phyloP scores from a whole-genome alignment of 2,329 filamentous ascomycete genomes.

The Colletotrichum sp. region DNA sequence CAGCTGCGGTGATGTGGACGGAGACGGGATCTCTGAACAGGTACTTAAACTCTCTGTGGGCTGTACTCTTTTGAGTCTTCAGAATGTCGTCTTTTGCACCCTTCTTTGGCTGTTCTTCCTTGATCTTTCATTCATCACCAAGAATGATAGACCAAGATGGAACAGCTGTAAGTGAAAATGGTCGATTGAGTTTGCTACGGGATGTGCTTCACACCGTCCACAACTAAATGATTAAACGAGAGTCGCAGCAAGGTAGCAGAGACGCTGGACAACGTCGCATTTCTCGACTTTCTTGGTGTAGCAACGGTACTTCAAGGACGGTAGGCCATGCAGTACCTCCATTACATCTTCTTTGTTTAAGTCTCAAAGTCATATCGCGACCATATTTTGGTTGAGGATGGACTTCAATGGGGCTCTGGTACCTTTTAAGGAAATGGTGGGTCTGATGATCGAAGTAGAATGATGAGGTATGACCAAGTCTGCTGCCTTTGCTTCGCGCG shows the following conservation, averaged over 20 bases:
- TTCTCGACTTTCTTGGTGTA: fast-evolving
- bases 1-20: not conserved
- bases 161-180: not conserved
- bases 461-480: not conserved
- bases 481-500: not conserved
- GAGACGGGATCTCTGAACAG: fast-evolving
- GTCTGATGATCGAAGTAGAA: no score
- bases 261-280: not conserved
- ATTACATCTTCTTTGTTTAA: not conserved
- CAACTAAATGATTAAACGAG: not conserved
- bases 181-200: fast-evolving
- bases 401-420: not conserved
- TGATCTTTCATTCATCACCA: not conserved
- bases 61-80: not conserved
- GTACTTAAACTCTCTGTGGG: not conserved
- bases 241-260: fast-evolving
- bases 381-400: not conserved
- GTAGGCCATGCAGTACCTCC: fast-evolving
- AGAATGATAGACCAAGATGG: fast-evolving
- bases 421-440: not conserved
- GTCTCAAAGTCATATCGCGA: not conserved
- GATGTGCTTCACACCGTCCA: fast-evolving
- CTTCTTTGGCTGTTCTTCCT: no score
- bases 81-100: not conserved
- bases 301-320: fast-evolving